Base-by-base conservation (phyloP, 108 stramenopile species). In the Skeletonema menzelii region DNA sequence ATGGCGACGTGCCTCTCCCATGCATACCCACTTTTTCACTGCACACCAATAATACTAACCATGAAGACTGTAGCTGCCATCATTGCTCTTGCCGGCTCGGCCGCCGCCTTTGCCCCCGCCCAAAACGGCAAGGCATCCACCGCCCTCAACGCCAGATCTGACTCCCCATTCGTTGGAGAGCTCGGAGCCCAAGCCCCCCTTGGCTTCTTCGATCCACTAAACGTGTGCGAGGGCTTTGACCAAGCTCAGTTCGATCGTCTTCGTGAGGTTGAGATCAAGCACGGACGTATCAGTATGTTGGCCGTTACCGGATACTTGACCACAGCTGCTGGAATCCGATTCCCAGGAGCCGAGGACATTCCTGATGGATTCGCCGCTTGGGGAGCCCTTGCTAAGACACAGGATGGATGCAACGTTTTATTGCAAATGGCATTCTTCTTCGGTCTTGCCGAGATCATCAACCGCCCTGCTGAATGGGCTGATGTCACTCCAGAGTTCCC, bases 261-360 rank as follows among this genome's bases (percentile, higher is more conserved):
- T 69, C 89, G 87, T 69, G 89, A 84, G 57, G 86, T 86, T 24
- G 89, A 90, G 72, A 62, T 84, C 26, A 84, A 76, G 65, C 86
- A 89, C 72, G 88, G 88, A 34, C 76, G 88, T 42, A 73, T 87
- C 31, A 56, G 79, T 35, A 89, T 76, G 75, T 59, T 76, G 59
- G 67, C 76, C 15, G 70, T 72, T 34, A 24, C 86, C 32, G 88
- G 88, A 59, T 84, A 86, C 75, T 82, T 91, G 44, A 84, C 86
- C 47, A 82, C 81, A 8, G 90, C 88, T 70, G 63, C 79, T 30
- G 82, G 90, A 64, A 57, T 78, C 64, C 79, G 32, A 27, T 76
- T 76, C 62, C 68, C 68, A 10, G 76, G 76, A 10, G 76, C 85
- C 63, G 80, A 77, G 12, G 79, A 82, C 66, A 70, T 80, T 56